Evolutionary conservation across 2,329 filamentous ascomycete genomes (phyloP), one percentile per base, ranked within the genome.

Genomic region (Fusarium paranaense): DNA sequence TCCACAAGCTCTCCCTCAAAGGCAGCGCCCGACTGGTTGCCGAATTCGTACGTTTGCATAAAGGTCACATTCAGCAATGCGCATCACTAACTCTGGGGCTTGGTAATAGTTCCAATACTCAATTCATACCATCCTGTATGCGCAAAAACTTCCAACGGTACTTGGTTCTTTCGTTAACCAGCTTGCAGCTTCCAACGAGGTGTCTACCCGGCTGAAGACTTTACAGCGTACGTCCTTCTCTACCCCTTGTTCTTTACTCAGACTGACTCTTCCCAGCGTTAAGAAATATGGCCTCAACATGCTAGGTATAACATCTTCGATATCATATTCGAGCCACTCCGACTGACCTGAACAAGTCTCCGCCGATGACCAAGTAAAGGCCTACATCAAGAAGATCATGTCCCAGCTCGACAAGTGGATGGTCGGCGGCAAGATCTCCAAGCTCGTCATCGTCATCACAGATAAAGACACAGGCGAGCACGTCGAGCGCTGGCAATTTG

Each of bases 251-350:
- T 38, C 11, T 63, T 8, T n/a, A 20, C 30, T 20, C 27, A 59
- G 22, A 70, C 72, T 70, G 5, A 74, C 52, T 16, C 37, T 8
- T 0, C 11, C 32, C 66, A 85, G 81, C 45, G 95, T 99, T 80
- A 99, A 99, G 87, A 99, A 99, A 86, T 99, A 99, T 92, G 97
- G 97, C 79, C 90, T 99, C 79, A 98, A 98, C 80, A 98, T 98
- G 95, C 93, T 98, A 79, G 90, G 91, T 93, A 83, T 73, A 85
- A 80, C 35, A 4, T 27, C 32, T 2, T 13, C 16, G 16, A n/a
- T 11, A 32, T 18, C 6, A 35, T 4, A 32, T 2, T 32, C n/a
- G 18, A n/a, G 20, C 11, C 7, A 4, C 47, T n/a, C n/a, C 6
- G 30, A 58, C 71, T 74, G 65, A 79, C 67, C 33, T 18, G 10